phyloP scores from a whole-genome alignment of 495 filamentous ascomycete species.

The Pseudoneurospora amorphoporcata region DNA sequence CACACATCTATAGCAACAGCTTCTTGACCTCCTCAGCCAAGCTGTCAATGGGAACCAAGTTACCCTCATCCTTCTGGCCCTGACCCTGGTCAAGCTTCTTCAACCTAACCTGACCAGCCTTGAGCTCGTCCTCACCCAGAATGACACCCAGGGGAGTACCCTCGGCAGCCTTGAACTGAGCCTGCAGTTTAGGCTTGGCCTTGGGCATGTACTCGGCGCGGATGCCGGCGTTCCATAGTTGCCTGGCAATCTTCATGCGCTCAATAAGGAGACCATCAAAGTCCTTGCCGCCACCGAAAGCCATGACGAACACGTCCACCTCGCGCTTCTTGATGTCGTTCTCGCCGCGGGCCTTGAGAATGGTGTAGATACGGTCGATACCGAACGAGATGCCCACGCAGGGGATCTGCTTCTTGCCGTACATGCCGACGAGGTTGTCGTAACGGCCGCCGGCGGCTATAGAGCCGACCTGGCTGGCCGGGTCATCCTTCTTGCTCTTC shows the following conservation, averaged over 20 bases:
- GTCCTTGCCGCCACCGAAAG: slow-evolving; percentile 71
- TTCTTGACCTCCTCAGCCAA: slow-evolving; percentile 52
- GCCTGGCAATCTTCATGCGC: slow-evolving; percentile 62
- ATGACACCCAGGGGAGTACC: slow-evolving; percentile 69
- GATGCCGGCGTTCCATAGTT: slow-evolving; percentile 70
- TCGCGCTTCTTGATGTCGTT: slow-evolving; percentile 47
- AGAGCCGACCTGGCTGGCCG: slow-evolving; percentile 41
- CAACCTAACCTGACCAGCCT: slow-evolving; percentile 63
- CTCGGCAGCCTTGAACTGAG: slow-evolving; percentile 77
- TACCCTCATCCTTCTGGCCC: slow-evolving; percentile 62
- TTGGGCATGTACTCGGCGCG: slow-evolving; percentile 69
- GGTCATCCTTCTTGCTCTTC: slow-evolving; percentile 1
- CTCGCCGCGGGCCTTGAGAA: slow-evolving; percentile 68
- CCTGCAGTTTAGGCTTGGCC: slow-evolving; percentile 64
- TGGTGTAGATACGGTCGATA: slow-evolving; percentile 88
- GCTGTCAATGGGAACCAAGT: slow-evolving; percentile 42
- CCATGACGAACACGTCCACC: slow-evolving; percentile 85
- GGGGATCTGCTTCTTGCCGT: slow-evolving; percentile 74
- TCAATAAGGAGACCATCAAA: slow-evolving; percentile 67
- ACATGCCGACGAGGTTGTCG: slow-evolving; percentile 91
- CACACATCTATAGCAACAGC: slow-evolving; percentile 14
- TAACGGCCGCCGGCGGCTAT: slow-evolving; percentile 88
- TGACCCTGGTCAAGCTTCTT: slow-evolving; percentile 62
- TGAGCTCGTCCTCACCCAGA: slow-evolving; percentile 73
- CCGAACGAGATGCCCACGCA: slow-evolving; percentile 94